Base-by-base conservation (phyloP, 306 rosid species). In the Quercus engelmannii region DNA sequence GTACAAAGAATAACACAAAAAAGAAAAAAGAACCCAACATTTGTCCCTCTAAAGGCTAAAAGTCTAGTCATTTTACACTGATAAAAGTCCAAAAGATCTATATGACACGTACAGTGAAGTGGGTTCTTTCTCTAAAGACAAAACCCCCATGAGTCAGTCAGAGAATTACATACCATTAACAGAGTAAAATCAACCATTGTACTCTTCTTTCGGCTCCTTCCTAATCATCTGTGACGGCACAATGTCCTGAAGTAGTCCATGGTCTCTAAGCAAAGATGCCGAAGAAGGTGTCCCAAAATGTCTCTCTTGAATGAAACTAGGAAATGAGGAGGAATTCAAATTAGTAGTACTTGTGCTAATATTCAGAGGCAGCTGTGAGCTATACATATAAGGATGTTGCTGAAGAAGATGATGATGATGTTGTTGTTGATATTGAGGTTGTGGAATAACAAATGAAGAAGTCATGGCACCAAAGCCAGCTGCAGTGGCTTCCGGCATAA, bases 221-320 rank as follows among this genome's bases (percentile, higher is more conserved):
- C 73, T 81, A 76, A 74, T 83, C 82, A 87, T 90, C 89, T 87
- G 92, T 11, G 83, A 64, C 20, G 97, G 95, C 62, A 83, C 90
- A 15, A 94, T 76, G 76, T 95, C 99, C 76, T 95, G 89, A 55
- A 95, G 94, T 80, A 95, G 98, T 9, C 99, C 97, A 72, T 88
- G 81, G 86, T 91, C 93, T 74, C 85, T 85, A 11, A 83, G 73
- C 77, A 90, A 67, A 78, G 74, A 69, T 12, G 63, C 52, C 41
- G 71, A 20, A 55, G 71, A 19, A 38, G 81, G 67, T 0, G 79
- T 15, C 3, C 83, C 86, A 30, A 57, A 76, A 80, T 71, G 78
- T 70, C 79, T 75, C 69, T 80, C 75, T 63, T 77, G 89, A 82
- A 83, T 28, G 65, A 84, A 72, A 28, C 72, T 57, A 25, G 73